These are phyloP conservation scores for Fusarium verrucosum DNA, from an alignment of 2,329 filamentous ascomycete species.

Conservation along the genomic window DNA sequence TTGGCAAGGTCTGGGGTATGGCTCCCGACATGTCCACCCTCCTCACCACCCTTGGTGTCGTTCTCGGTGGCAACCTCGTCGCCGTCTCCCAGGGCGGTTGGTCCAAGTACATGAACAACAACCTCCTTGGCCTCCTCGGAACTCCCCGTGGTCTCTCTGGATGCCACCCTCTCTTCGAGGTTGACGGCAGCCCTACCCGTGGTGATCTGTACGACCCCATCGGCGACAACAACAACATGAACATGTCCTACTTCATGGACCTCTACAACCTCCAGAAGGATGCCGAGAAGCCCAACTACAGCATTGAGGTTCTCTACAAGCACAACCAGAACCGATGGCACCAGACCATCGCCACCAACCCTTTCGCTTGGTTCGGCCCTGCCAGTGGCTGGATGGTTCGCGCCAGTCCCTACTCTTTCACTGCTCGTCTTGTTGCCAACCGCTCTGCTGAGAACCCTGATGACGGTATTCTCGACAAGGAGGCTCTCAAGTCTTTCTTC, in stretches of 20 bases:
- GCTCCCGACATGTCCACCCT: slow-evolving; percentile 17
- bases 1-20: slow-evolving; percentile 34
- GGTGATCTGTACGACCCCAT: slow-evolving; percentile 60
- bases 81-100: slow-evolving; percentile 39
- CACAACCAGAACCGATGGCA: slow-evolving; percentile 57
- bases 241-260: slow-evolving; percentile 61
- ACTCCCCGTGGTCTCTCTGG: slow-evolving; percentile 58
- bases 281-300: slow-evolving; percentile 46
- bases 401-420: slow-evolving; percentile 59
- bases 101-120: slow-evolving; percentile 54
- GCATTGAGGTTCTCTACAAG: slow-evolving; percentile 54
- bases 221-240: slow-evolving; percentile 60
- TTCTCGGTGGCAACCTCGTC: slow-evolving; percentile 53
- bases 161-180: slow-evolving; percentile 66
- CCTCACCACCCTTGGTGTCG: slow-evolving; percentile 28
- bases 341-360: slow-evolving; percentile 60
- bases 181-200: slow-evolving; percentile 62
- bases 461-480: slow-evolving; percentile 44
- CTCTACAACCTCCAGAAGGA: slow-evolving; percentile 55
- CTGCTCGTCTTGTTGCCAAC: slow-evolving; percentile 55
- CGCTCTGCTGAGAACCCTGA: slow-evolving; percentile 53
- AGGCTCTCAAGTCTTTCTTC: slow-evolving; percentile 58
- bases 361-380: slow-evolving; percentile 64
- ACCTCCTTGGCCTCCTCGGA: slow-evolving; percentile 54
- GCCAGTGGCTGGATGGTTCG: slow-evolving; percentile 59